Evolutionary conservation across 2,329 filamentous ascomycete genomes (phyloP).

Genomic region (Teratosphaeria destructans): DNA sequence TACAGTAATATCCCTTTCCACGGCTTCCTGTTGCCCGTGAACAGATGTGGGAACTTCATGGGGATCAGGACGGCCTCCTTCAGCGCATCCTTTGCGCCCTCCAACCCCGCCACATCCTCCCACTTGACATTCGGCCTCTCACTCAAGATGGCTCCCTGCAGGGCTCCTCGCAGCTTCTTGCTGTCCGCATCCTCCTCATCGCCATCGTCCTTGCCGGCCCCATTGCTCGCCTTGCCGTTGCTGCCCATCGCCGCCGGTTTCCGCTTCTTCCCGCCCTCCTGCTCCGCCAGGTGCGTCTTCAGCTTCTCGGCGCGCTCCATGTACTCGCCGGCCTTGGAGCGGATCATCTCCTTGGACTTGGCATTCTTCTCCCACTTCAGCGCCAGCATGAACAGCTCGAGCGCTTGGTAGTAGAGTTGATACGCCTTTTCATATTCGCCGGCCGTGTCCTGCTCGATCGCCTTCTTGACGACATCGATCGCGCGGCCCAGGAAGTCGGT

Average conservation of each 20-base stretch:
- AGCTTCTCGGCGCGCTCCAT: conserved; percentile 98
- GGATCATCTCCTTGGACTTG: conserved; percentile 94
- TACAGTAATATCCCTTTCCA: conserved; percentile 98
- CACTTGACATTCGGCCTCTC: conserved; percentile 95
- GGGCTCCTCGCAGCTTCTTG: conserved; percentile 86
- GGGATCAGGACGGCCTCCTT: conserved; percentile 97
- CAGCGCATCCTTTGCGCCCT: conserved; percentile 87
- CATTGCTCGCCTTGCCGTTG: conserved; percentile 58
- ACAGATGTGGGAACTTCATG: conserved; percentile 96
- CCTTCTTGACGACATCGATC: conserved; percentile 94
- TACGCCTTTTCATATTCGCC: conserved; percentile 97
- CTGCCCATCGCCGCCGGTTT: conserved; percentile 62
- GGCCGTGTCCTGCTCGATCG: conserved; percentile 89
- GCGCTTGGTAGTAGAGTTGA: conserved; percentile 85
- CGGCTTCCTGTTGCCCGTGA: conserved; percentile 89
- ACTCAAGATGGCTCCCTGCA: conserved; percentile 83
- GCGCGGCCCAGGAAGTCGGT: conserved; percentile 95
- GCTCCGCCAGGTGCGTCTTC: conserved; percentile 74
- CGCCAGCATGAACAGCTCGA: conserved; percentile 97
- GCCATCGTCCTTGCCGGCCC: conserved; percentile 48
- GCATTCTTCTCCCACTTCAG: conserved; percentile 99
- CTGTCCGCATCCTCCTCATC: conserved; percentile 62
- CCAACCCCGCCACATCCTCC: conserved; percentile 95
- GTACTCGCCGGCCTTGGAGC: conserved; percentile 88
- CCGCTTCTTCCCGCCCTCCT: conserved; percentile 55